A percentile compares a stretch with the other conserved stretches of the same genome.
Evolutionary conservation across 352 stramenopile genomes (phyloP).

Genomic region (Phytophthora citricola): DNA sequence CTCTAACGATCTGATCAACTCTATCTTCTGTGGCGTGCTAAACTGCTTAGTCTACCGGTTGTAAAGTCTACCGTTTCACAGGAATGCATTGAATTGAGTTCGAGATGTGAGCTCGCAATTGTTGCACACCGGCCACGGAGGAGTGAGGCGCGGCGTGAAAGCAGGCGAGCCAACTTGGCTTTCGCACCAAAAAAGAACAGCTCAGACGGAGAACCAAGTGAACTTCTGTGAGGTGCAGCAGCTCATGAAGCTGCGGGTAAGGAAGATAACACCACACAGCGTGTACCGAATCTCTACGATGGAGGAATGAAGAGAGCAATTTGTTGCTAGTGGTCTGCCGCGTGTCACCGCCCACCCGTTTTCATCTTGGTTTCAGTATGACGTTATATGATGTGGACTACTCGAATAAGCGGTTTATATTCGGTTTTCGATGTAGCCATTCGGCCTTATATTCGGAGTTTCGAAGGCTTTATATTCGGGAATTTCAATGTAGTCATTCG

Average conservation of each 20-base stretch:
- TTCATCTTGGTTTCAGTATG: slow-evolving; percentile 8
- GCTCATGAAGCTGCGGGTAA: background rate
- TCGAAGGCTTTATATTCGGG: too few relatives aligned
- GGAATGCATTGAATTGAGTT: slow-evolving; percentile 1
- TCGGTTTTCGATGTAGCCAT: background rate
- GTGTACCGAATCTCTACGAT: too few relatives aligned
- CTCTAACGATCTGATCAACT: slow-evolving; percentile 11
- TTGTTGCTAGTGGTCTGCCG: background rate
- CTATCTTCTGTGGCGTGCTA: slow-evolving; percentile 45
- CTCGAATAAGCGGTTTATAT: background rate
- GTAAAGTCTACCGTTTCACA: background rate
- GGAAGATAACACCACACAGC: background rate
- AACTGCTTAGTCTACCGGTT: background rate
- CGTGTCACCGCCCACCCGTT: slow-evolving; percentile 16
- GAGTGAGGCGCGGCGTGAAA: slow-evolving; percentile 58
- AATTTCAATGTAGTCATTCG: too few relatives aligned
- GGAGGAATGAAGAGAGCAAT: too few relatives aligned
- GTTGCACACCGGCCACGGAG: slow-evolving; percentile 66
- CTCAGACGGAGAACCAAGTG: slow-evolving; percentile 39
- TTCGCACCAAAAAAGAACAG: slow-evolving; percentile 59
- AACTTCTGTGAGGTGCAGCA: slow-evolving; percentile 66
- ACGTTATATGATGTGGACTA: slow-evolving; percentile 8
- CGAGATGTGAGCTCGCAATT: slow-evolving; percentile 61
- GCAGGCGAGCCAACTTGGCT: slow-evolving; percentile 55
- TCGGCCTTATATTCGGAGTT: too few relatives aligned